Evolutionary conservation across 2,329 filamentous ascomycete species (phyloP), one percentile per base, ranked within the genome.

Genomic region (Fusarium ambrosium): DNA sequence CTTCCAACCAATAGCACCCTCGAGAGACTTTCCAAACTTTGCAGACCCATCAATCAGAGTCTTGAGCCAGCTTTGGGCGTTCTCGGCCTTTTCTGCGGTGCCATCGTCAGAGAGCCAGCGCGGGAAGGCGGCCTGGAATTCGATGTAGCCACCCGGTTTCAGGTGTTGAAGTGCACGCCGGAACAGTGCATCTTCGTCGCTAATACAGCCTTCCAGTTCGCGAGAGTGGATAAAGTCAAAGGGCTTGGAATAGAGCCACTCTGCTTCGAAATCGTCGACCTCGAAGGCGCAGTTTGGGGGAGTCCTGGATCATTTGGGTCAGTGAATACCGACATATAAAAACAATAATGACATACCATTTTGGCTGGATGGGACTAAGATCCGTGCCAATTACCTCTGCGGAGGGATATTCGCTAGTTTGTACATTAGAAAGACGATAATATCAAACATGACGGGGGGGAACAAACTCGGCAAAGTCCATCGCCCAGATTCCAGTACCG

Each of bases 381-480:
- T 75, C 73, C 27, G 73, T 75, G 6, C 73, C 73, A 14, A 75
- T 51, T 10, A 75, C 73, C 22, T 73, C 73, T 13, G 70, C 62
- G 0, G 73, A 75, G 16, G 73, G 62, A 6, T 73, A 27, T 5
- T 75, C 73, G 27, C 73, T 75, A 10, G 13, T 4, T 22, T 1
- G 8, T 4, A 3, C 2, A 16, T 60, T 9, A 60, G 13, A 8
- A 29, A 39, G 3, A 51, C 24, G 7, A 18, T 7, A 9, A 22
- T 4, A 24, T 58, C 10, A 58, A 8, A 1, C 6, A 13, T 27
- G n/a, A 2, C 11, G 9, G 24, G 43, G 7, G n/a, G 18, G 24
- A n/a, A 2, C 64, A n/a, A 27, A 75, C 72, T 74, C 72, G 24
- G 72, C 72, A 37, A 75, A 75, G 13, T 74, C 72, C n/a, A 74